Evolutionary conservation across 306 rosid species (phyloP).

Genomic region (Spatholobus suberectus): DNA sequence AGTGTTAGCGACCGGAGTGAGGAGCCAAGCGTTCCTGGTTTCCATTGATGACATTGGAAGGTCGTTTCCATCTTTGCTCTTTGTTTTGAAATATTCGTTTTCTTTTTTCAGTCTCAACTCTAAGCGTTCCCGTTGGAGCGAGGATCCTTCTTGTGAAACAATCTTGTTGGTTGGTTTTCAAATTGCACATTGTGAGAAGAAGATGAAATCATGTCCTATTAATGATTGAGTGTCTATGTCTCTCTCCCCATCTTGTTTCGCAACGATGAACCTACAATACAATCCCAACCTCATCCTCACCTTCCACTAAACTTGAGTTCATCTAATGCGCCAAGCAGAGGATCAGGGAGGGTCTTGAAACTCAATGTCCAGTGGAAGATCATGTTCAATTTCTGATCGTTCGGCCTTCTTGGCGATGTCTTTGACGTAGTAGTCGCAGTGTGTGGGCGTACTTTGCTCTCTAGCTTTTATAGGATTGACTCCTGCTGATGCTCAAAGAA

Average conservation of each 20-base stretch:
- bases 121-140: too few species aligned
- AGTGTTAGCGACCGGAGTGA: too few species aligned
- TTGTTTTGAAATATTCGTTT: too few species aligned
- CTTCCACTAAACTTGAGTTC: slow-evolving; percentile 41
- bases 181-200: not conserved
- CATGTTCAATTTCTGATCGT: slow-evolving; percentile 56
- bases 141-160: too few species aligned
- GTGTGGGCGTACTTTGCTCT: too few species aligned
- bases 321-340: slow-evolving; percentile 51
- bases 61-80: too few species aligned
- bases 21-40: too few species aligned
- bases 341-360: slow-evolving; percentile 57
- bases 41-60: too few species aligned
- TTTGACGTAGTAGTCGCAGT: slow-evolving; percentile 52
- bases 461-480: too few species aligned
- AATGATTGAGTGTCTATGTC: not conserved
- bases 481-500: too few species aligned
- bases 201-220: not conserved
- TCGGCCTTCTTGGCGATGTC: slow-evolving; percentile 50
- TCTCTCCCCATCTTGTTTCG: not conserved
- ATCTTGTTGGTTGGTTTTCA: not conserved
- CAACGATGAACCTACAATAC: slow-evolving; percentile 74
- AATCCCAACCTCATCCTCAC: slow-evolving; percentile 67
- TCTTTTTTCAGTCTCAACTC: too few species aligned
- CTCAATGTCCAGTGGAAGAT: slow-evolving; percentile 80